Evolutionary conservation across 2,329 filamentous ascomycete species (phyloP), one percentile per base, ranked within the genome.

Genomic region (Rutstroemia sydowiana): DNA sequence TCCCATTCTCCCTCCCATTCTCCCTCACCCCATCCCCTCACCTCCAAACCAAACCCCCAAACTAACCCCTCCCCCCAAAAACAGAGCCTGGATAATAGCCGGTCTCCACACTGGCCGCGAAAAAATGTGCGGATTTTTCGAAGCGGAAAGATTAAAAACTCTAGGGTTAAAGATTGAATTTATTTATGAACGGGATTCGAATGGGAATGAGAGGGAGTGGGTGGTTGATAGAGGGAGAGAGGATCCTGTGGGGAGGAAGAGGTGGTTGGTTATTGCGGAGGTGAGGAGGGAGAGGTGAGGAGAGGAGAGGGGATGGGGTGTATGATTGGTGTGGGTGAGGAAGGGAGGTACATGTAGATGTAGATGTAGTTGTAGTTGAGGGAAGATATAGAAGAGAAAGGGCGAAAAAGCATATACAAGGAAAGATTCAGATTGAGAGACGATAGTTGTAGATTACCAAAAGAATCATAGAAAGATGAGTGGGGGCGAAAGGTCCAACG

Each of bases 91-190:
- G 69, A 77, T 84, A n/a, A 73, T 88, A 6, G 84, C 79, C 1
- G 85, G 83, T 0, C 87, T 89, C 59, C 85, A 89, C 62, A 87
- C 85, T 0, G 85, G 85, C 0, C 72, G 85, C 32, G 72, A 72
- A 18, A 83, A 82, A 65, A 74, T 88, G 70, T 73, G 73, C n/a
- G 73, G 69, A 0, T 89, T 89, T 68, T 88, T 85, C 63, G 76
- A 75, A 31, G 62, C 58, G 4, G 64, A 59, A 6, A 71, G 69
- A 11, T 70, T 85, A 42, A 65, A 60, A 1, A 66, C 69, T 46
- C 71, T 69, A 16, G 77, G 76, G 2, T 69, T 88, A 41, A 78
- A 78, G 61, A 67, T 86, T 3, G 84, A 87, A 64, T 68, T 72
- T 26, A 81, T 88, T 18, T 85, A 77, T 72, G 85, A 89, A 69